A percentile compares a stretch with the other conserved stretches of the same genome.
Conservation (phyloP, 78 protist genomes). For the Protostelium mycophagum region DNA sequence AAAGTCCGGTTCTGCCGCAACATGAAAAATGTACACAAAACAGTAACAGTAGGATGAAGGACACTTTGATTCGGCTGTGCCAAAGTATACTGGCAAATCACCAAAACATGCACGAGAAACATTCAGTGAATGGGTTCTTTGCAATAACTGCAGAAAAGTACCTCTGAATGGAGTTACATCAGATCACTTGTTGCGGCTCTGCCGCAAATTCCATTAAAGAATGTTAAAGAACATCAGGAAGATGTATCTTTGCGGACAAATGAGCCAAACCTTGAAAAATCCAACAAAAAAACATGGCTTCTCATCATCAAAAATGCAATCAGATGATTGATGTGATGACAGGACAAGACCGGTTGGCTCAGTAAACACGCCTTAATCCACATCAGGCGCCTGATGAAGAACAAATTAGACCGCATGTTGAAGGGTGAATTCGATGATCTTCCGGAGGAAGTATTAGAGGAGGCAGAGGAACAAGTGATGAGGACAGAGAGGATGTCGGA, state of each 20-base stretch:
- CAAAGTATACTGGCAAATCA: too few species aligned
- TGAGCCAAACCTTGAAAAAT: too few species aligned
- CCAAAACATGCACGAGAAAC: too few species aligned
- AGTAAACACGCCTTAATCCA: neutral
- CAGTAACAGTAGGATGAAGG: too few species aligned
- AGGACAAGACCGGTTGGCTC: neutral
- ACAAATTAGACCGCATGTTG: neutral
- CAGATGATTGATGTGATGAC: neutral
- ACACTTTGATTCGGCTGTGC: too few species aligned
- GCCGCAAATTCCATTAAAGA: neutral
- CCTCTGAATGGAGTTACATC: neutral
- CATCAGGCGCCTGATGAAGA: neutral
- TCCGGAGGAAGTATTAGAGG: neutral
- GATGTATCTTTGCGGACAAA: too few species aligned
- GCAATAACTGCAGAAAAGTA: too few species aligned
- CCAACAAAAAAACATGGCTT: too few species aligned
- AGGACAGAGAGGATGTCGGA: neutral
- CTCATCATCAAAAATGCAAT: neutral
- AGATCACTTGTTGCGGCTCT: neutral
- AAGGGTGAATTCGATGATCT: neutral
- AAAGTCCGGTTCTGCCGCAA: too few species aligned
- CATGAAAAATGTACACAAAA: too few species aligned
- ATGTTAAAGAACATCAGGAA: neutral
- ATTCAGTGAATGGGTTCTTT: too few species aligned
- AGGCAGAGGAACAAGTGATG: neutral